Base-by-base conservation (phyloP, 1,139 yeast genomes). In the Pichia sp. region DNA sequence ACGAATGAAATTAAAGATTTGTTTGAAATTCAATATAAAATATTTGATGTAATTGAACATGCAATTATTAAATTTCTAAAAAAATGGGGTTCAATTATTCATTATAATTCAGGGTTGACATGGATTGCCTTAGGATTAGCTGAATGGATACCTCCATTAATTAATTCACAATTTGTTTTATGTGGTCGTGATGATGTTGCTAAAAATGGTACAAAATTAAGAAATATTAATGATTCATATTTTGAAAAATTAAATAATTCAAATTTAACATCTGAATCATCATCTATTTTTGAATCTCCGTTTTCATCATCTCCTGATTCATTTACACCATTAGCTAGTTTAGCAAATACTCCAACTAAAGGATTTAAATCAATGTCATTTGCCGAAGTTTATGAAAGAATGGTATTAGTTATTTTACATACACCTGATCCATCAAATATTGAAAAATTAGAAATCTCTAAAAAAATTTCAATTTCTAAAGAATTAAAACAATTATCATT, bases 71-170 rank as follows among this genome's bases (percentile, higher is more conserved):
- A 75, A 52, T 90, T 89, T 61, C 67, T 85, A 44, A 67, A 68
- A 28, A 86, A 86, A 67, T 89, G 96, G 95, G 89, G 95, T 8
- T 72, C 75, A 40, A 74, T 83, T 52, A 76, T 86, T 50, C 83
- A 83, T 53, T 90, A 89, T 63, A 95, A 87, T 64, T 76, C 83
- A 45, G 89, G 94, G 0, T 72, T 88, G 60, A 75, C 92, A 1
- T 89, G 96, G 95, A 78, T 86, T 28, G 97, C 96, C 0, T 69
- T 87, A 42, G 89, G 89, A 8, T 69, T 90, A 46, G 94, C 96
- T 1, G 96, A 88, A 64, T 88, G 96, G 95, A 76, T 84, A 36
- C 94, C 95, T 7, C 86, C 88, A 1, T 58, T 72, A 25, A 45
- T 47, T 5, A 58, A 61, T 44, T 66, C 72, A 2, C 65, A 64